Conservation (phyloP, 2,329 filamentous ascomycete species). For the Aspergillus carbonarius region DNA sequence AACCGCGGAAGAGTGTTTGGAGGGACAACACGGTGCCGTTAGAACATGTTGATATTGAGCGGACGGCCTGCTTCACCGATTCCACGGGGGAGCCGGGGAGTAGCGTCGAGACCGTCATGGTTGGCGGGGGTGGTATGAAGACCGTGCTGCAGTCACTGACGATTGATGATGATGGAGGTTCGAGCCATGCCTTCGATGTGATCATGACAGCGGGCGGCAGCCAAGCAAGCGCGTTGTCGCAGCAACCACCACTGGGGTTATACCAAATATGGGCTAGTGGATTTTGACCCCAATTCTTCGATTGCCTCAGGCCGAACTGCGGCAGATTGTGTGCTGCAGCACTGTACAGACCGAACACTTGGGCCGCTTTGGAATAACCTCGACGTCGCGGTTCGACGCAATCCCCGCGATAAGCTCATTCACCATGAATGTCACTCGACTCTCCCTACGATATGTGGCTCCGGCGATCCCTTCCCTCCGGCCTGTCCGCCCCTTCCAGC, state of each 20-base stretch:
- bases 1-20: constrained; percentile 38
- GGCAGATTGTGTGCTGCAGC: not conserved
- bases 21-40: constrained; percentile 40
- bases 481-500: constrained; percentile 41
- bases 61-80: constrained; percentile 56
- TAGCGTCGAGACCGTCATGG: constrained; percentile 36
- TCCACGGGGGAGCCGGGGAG: constrained; percentile 33
- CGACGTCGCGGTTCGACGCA: constrained; percentile 2
- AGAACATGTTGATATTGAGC: constrained; percentile 56
- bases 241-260: constrained; percentile 27
- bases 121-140: not conserved
- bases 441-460: constrained; percentile 9
- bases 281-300: constrained; percentile 2
- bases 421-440: constrained; percentile 16
- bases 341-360: not conserved
- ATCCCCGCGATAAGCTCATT: constrained; percentile 12
- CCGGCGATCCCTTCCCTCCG: constrained; percentile 16
- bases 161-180: not conserved
- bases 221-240: constrained; percentile 27
- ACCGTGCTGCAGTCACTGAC: not conserved
- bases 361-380: not conserved
- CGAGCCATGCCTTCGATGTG: constrained; percentile 9
- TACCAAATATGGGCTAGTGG: constrained; percentile 14
- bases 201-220: constrained; percentile 10
- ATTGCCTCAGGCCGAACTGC: constrained; percentile 10